Evolutionary conservation across 495 filamentous ascomycete genomes (phyloP), one percentile per base, ranked within the genome.

Genomic region (Eremomyces bilateralis): DNA sequence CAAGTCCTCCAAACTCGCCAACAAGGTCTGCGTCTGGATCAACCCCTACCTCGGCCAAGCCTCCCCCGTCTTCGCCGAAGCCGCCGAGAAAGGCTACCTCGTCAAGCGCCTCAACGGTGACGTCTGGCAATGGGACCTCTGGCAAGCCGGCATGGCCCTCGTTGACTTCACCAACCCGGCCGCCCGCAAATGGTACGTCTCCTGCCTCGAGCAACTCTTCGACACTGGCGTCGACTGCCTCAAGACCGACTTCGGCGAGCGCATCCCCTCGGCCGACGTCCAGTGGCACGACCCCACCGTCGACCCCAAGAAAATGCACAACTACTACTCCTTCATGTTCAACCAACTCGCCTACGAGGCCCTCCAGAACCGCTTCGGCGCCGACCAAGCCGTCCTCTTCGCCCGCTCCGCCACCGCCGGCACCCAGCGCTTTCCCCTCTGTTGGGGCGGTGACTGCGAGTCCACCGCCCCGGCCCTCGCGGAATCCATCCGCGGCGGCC

Each of bases 161-260:
- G 58, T 79, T 5, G 75, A 78, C 44, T 76, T 79, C 52, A 79
- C 74, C 3, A 79, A 79, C 47, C 75, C 73, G 1, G 62, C 60
- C 15, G 73, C 73, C 4, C 61, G 60, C 33, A 44, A 53, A 13
- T 79, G 73, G 74, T 79, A 63, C 43, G 51, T 50, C 37, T 40
- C 39, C 2, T 70, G 73, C 40, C 51, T 79, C 5, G 54, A 69
- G 20, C 54, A 51, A 1, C 63, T 79, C 1, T 71, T 75, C 47
- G 64, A 71, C 31, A 60, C 64, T 38, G 75, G 75, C 6, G 62
- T 80, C 31, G 69, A 78, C 52, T 62, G 60, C 32, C 67, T 79
- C 61, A 79, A 78, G 46, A 77, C 75, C 12, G 74, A 80, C 50
- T 79, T 79, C 40, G 73, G 71, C 12, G 73, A 79, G 51, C 60